Conservation (phyloP, 768 basidiomycete species). For the Boletus rufocinnamomeus region DNA sequence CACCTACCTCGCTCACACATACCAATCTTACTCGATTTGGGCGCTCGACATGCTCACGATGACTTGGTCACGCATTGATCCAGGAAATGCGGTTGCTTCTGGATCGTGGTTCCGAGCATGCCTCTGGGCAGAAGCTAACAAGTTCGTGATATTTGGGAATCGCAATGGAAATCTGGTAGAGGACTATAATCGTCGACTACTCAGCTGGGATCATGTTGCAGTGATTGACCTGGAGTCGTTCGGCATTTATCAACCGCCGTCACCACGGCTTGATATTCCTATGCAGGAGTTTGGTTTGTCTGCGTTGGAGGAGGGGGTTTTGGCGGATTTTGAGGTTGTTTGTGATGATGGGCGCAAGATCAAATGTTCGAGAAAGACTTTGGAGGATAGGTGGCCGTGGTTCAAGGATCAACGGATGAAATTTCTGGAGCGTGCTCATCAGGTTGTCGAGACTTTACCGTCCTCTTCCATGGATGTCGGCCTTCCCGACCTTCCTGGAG, state of each 20-base stretch:
- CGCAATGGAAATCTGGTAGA: slow-evolving; percentile 83
- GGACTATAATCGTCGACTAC: slow-evolving; percentile 87
- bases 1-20: slow-evolving; percentile 91
- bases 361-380: slow-evolving; percentile 75
- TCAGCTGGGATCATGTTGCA: slow-evolving; percentile 91
- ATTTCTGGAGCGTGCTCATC: slow-evolving; percentile 59
- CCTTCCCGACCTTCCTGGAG: slow-evolving; percentile 61
- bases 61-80: slow-evolving; percentile 87
- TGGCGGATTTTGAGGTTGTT: slow-evolving; percentile 91
- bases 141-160: slow-evolving; percentile 91
- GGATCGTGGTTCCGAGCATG: slow-evolving; percentile 97
- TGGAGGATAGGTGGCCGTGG: slow-evolving; percentile 96
- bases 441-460: slow-evolving; percentile 59
- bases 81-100: slow-evolving; percentile 77
- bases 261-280: slow-evolving; percentile 59
- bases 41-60: slow-evolving; percentile 82
- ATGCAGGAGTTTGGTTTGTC: slow-evolving; percentile 87
- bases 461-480: slow-evolving; percentile 60
- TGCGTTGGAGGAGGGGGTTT: slow-evolving; percentile 74
- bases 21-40: slow-evolving; percentile 97
- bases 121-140: slow-evolving; percentile 81
- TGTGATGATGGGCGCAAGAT: slow-evolving; percentile 90
- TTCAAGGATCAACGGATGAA: slow-evolving; percentile 71
- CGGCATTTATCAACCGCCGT: slow-evolving; percentile 91
- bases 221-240: slow-evolving; percentile 92